These are phyloP conservation scores for Collybia sordida DNA, from an alignment of 768 basidiomycete species.

Conservation along the genomic window DNA sequence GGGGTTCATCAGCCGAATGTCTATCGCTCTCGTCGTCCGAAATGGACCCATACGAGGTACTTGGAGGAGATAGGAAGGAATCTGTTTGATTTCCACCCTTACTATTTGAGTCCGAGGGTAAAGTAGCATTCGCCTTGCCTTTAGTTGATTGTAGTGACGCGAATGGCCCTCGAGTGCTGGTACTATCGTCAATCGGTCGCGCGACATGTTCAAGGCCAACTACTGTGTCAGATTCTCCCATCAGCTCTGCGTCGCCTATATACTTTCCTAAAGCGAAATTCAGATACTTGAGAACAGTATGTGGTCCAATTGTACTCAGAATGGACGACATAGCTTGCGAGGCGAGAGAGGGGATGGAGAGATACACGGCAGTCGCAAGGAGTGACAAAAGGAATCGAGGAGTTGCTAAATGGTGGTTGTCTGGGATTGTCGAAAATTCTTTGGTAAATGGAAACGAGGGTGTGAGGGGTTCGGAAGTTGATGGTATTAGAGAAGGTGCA, in stretches of 20 bases:
- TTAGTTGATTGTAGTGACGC: neutral
- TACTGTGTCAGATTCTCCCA: constrained; percentile 54
- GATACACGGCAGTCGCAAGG: constrained; percentile 83
- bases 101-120: too few relatives aligned
- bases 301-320: constrained; percentile 74
- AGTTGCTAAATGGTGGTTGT: constrained; percentile 68
- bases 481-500: constrained; percentile 63
- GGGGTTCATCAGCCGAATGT: constrained; percentile 24
- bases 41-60: constrained; percentile 10
- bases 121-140: neutral
- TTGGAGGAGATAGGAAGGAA: constrained; percentile 1
- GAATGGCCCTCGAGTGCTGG: constrained; percentile 3
- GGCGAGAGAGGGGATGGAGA: constrained; percentile 76
- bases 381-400: constrained; percentile 84
- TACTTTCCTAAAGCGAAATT: constrained; percentile 78
- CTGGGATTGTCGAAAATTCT: constrained; percentile 34
- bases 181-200: constrained; percentile 40
- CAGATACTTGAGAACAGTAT: constrained; percentile 75
- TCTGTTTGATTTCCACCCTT: neutral
- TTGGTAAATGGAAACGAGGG: constrained; percentile 50
- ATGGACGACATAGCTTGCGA: constrained; percentile 74
- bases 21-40: constrained; percentile 17
- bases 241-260: constrained; percentile 38
- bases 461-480: constrained; percentile 67
- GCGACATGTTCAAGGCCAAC: constrained; percentile 73